Conservation (phyloP, 2,329 filamentous ascomycete genomes). For the Microsporum canis region DNA sequence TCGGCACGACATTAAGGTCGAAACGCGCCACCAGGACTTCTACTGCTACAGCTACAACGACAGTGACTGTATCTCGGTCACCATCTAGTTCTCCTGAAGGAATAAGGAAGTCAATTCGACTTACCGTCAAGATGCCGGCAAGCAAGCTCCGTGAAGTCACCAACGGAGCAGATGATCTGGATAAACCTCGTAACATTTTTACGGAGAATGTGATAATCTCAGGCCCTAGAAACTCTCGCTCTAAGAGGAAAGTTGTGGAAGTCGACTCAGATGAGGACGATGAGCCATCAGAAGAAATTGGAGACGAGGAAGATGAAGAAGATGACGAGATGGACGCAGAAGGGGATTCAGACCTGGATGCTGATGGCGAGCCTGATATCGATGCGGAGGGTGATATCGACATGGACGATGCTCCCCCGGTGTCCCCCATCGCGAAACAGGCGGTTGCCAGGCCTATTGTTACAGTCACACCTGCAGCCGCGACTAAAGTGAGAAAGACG, state of each 20-base stretch:
- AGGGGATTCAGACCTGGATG: constrained; percentile 21
- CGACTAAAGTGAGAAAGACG: constrained; percentile 32
- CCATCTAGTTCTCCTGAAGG: constrained; percentile 27
- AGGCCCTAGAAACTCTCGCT: constrained; percentile 37
- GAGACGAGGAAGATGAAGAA: constrained; percentile 34
- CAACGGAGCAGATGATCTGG: constrained; percentile 20
- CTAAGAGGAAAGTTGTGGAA: constrained; percentile 35
- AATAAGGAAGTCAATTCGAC: constrained; percentile 32
- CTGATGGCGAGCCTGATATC: constrained; percentile 21
- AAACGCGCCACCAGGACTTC: constrained; percentile 26
- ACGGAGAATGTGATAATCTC: constrained; percentile 36
- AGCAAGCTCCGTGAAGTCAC: constrained; percentile 41
- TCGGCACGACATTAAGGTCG: constrained; percentile 29
- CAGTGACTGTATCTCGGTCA: constrained; percentile 30
- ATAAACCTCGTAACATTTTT: constrained; percentile 32
- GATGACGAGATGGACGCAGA: constrained; percentile 30
- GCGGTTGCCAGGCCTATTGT: constrained; percentile 27
- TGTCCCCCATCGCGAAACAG: constrained; percentile 28
- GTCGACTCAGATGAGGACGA: constrained; percentile 37
- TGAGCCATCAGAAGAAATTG: constrained; percentile 31
- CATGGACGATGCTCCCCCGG: constrained; percentile 38
- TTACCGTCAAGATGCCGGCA: constrained; percentile 41
- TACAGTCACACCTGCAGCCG: constrained; percentile 25
- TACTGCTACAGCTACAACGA: constrained; percentile 18
- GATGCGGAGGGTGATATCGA: constrained; percentile 27